Conservation (phyloP, 768 basidiomycete genomes). For the Serpula lacrymans region DNA sequence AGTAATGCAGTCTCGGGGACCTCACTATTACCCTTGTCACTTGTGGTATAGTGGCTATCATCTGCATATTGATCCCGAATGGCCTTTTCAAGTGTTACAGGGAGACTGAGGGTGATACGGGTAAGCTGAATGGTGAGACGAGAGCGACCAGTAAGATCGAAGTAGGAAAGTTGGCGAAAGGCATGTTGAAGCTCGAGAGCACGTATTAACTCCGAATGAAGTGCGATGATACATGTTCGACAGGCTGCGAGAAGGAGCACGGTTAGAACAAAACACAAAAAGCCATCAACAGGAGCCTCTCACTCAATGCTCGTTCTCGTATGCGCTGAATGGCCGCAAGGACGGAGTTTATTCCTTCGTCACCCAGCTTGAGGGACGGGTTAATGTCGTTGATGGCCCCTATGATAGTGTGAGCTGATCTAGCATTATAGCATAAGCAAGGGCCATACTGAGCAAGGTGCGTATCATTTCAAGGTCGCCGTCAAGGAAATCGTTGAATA, state of each 20-base stretch:
- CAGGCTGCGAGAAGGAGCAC: too few species aligned
- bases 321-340: slow-evolving; percentile 65
- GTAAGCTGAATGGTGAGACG: slow-evolving; percentile 75
- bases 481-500: slow-evolving; percentile 80
- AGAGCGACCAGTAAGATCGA: slow-evolving; percentile 73
- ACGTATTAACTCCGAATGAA: slow-evolving; percentile 69
- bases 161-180: slow-evolving; percentile 71
- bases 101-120: slow-evolving; percentile 71
- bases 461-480: slow-evolving; percentile 87
- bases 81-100: slow-evolving; percentile 70
- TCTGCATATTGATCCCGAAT: slow-evolving; percentile 43
- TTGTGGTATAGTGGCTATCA: slow-evolving; percentile 11
- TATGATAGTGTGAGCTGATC: slow-evolving; percentile 22
- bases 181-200: slow-evolving; percentile 80
- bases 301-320: slow-evolving; percentile 73
- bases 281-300: slow-evolving; percentile 21
- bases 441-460: slow-evolving; percentile 68
- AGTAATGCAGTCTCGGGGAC: slow-evolving; percentile 36
- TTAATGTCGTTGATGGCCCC: slow-evolving; percentile 79
- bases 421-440: not conserved
- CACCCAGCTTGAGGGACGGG: slow-evolving; percentile 69
- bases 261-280: too few species aligned
- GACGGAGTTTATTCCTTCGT: slow-evolving; percentile 78
- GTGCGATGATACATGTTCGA: slow-evolving; percentile 69
- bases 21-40: slow-evolving; percentile 16